Evolutionary conservation across 2,329 filamentous ascomycete genomes (phyloP).

Genomic region (Cyphellophora attinorum): DNA sequence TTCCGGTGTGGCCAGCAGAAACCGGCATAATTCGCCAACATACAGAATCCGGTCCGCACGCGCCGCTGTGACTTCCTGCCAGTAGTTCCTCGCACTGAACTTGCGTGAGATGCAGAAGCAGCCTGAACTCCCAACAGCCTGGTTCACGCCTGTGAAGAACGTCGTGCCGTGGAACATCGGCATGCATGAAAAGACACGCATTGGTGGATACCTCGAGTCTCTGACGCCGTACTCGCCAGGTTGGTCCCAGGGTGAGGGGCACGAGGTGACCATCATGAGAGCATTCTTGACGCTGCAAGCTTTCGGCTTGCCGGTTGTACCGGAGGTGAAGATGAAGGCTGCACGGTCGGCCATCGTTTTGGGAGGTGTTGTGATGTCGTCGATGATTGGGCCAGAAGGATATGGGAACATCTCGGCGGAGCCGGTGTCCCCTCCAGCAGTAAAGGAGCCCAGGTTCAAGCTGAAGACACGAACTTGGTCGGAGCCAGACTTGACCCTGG

Average conservation of each 20-base stretch:
- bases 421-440: not conserved
- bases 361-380: conserved; percentile 12
- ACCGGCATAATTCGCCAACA: conserved; percentile 40
- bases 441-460: conserved; percentile 12
- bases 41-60: conserved; percentile 49
- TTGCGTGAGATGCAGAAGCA: conserved; percentile 34
- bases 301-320: conserved; percentile 27
- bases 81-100: conserved; percentile 16
- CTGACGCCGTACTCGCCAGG: not conserved
- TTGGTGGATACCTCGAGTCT: conserved; percentile 19
- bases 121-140: conserved; percentile 28
- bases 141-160: conserved; percentile 34
- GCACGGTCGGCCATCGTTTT: conserved; percentile 25
- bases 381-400: conserved; percentile 21
- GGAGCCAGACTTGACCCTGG: conserved; percentile 5
- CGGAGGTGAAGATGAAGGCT: conserved; percentile 38
- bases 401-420: conserved; percentile 7
- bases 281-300: conserved; percentile 20
- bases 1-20: conserved; percentile 33
- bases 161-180: conserved; percentile 42
- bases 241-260: conserved; percentile 23
- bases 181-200: conserved; percentile 37
- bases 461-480: conserved; percentile 16
- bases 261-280: conserved; percentile 25
- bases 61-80: conserved; percentile 18